Percentiles rank a stretch among this genome's conserved stretches.
Evolutionary conservation across 108 stramenopile genomes (phyloP).

Genomic region (Asterionellopsis glacialis): DNA sequence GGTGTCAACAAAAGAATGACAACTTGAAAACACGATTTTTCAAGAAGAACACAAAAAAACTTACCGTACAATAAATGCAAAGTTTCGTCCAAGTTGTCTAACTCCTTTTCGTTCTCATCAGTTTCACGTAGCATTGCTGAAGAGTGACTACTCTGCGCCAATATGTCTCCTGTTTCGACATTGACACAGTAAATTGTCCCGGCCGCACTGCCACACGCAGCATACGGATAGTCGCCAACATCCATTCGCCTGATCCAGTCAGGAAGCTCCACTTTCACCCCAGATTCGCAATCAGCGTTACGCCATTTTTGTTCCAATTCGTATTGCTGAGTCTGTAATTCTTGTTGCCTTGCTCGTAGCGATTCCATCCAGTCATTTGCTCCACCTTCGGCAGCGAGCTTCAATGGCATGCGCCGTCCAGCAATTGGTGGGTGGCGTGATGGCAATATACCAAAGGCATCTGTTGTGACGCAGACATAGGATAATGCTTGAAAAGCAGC

Average conservation of each 20-base stretch:
- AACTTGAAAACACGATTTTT: too few relatives aligned
- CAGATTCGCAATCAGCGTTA: conserved; percentile 20
- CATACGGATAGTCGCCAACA: conserved; percentile 61
- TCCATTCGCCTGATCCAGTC: conserved; percentile 76
- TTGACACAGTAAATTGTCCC: conserved; percentile 55
- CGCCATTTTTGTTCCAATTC: conserved; percentile 23
- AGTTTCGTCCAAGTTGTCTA: conserved; percentile 9
- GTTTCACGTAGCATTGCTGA: too few relatives aligned
- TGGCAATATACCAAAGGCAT: too few relatives aligned
- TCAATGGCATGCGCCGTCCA: too few relatives aligned
- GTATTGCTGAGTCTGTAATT: conserved; percentile 1
- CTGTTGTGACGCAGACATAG: too few relatives aligned
- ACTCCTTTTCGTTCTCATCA: conserved; percentile 1
- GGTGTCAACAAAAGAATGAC: too few relatives aligned
- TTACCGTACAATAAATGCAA: conserved; percentile 13
- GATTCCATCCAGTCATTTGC: conserved; percentile 9
- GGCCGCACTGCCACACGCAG: conserved; percentile 53
- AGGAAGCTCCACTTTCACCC: conserved; percentile 21
- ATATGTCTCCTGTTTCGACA: conserved; percentile 36
- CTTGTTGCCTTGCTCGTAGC: conserved; percentile 3
- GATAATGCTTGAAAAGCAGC: too few relatives aligned
- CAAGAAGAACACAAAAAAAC: neutral
- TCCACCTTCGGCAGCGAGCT: too few relatives aligned
- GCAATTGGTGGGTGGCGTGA: too few relatives aligned
- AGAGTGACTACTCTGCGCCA: conserved; percentile 9